A percentile compares a stretch with the other conserved stretches of the same genome.
phyloP scores from a whole-genome alignment of 257 asterid species.

The Vinca minor region DNA sequence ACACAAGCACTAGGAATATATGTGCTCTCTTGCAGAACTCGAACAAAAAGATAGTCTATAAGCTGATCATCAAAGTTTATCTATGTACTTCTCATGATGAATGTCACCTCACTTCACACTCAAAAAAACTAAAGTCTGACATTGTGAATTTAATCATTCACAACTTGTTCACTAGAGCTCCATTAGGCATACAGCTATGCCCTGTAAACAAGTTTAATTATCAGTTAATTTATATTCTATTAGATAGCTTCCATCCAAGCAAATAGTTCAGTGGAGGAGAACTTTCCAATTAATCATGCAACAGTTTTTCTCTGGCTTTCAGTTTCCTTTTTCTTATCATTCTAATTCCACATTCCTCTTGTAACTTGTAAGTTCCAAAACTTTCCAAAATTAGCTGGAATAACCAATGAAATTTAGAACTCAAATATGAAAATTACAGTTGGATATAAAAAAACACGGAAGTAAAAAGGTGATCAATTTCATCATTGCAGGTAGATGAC shows the following conservation, averaged over 20 bases:
- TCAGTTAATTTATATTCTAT: neutral
- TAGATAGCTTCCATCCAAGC: neutral
- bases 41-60: too few relatives aligned
- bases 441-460: neutral
- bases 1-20: too few relatives aligned
- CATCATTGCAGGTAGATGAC: conserved; percentile 3
- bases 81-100: too few relatives aligned
- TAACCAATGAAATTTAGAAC: neutral
- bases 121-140: too few relatives aligned
- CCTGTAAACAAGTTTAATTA: neutral
- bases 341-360: neutral
- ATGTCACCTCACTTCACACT: too few relatives aligned
- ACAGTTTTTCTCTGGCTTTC: conserved; percentile 1
- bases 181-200: neutral
- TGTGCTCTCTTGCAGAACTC: too few relatives aligned
- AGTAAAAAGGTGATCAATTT: neutral
- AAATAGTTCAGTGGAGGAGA: neutral
- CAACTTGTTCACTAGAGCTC: neutral
- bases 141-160: neutral
- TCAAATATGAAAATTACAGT: neutral
- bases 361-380: neutral
- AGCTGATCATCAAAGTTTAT: too few relatives aligned
- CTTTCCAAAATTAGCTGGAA: neutral
- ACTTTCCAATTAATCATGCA: neutral
- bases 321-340: neutral